Base-by-base conservation (phyloP, 2,329 filamentous ascomycete species). In the Pseudocercospora musae region DNA sequence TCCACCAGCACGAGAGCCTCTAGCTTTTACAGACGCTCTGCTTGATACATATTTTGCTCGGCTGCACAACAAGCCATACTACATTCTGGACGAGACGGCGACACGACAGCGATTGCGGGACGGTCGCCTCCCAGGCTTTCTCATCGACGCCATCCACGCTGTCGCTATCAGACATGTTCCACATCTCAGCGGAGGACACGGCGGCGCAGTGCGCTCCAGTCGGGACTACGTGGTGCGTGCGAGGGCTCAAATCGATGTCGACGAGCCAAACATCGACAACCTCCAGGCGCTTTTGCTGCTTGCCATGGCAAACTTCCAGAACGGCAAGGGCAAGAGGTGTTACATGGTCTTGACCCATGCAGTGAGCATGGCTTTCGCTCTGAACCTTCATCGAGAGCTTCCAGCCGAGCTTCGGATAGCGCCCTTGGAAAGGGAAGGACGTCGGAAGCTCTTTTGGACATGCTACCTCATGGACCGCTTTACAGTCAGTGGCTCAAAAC, bases 381-480 rank as follows among this genome's bases (percentile, higher is more conserved):
- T 96, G 10, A 90, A 93, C 71, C 80, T 95, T 2, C 90, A 96
- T 72, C 86, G 90, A 31, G 92, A 96, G 77, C 79, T 89, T 48
- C 87, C 91, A 23, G 73, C 81, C 5, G 84, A 85, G 56, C 79
- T 85, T 11, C 84, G 85, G 59, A 82, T 90, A 10, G 84, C 86
- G 0, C 82, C 86, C 0, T 79, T 86, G 3, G 91, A 96, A 72
- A 84, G 89, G 60, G 92, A 96, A 78, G 87, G 88, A 71, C 84
- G 90, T 50, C 82, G 92, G 59, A 84, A 90, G n/a, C 79, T 96
- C 1, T 96, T 96, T 75, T 96, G 92, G 92, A 88, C 90, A 1
- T 94, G 90, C 73, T 96, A 95, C 70, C 79, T 96, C 25, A 87
- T 96, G 75, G 92, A 96, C 72, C 85, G 90, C n/a, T 95, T 94